Base-by-base conservation (phyloP, 2,329 filamentous ascomycete species). In the Hymenoscyphus occultus region DNA sequence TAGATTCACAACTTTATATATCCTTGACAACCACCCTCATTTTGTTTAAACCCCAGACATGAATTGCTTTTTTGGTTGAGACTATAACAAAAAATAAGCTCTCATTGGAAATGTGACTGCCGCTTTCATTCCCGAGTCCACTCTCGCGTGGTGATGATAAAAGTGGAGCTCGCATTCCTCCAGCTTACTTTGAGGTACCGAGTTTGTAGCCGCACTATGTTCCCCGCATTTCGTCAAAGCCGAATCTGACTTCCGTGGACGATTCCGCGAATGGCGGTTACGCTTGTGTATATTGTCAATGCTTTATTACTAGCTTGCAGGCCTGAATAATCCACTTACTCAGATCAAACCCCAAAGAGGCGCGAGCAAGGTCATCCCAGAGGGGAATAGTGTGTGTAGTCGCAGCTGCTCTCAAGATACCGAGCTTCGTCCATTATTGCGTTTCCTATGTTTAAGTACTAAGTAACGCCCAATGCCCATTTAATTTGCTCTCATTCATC, bases 191-290 rank as follows among this genome's bases (percentile, higher is more conserved):
- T 22, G n/a, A 51, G n/a, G n/a, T 51, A 51, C 45, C 45, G 45
- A 51, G 12, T 22, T n/a, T 51, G 45, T 51, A 51, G 45, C 45
- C 45, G 45, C 45, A n/a, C 9, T 51, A 51, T 48, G 19, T 51
- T 51, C 45, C 45, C 45, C 45, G 45, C 45, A 51, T 51, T 19
- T 19, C 7, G 16, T 51, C 45, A 51, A 51, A 51, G 45, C 45
- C 45, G 45, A 19, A 51, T 51, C 22, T 51, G 45, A 19, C 45
- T 51, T 19, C 45, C 45, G 45, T 51, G n/a, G n/a, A 19, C 7
- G 45, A 51, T 51, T 51, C 45, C 45, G 45, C 45, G 45, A 51
- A 51, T 51, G n/a, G 45, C 45, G 6, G 45, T 51, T 19, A n/a
- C n/a, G 45, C 19, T 51, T 51, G 45, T 51, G 45, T 19, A 51